Conservation (phyloP, 192 early-diverging fungal species). For the Backusella tuberculispora region DNA sequence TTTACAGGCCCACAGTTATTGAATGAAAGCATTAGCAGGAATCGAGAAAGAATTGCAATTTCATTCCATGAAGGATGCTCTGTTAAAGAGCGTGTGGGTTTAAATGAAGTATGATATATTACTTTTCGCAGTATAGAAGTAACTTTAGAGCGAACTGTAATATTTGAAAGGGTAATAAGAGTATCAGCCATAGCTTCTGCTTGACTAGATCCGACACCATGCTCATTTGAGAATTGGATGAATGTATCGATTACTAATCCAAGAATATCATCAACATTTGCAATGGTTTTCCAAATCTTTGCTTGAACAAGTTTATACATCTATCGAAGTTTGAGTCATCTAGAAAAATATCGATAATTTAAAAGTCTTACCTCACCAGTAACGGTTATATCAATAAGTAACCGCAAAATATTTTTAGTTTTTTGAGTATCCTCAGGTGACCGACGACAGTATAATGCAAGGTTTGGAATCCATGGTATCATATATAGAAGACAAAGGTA, state of each 20-base stretch:
- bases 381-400: slow-evolving; percentile 78
- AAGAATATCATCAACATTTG: slow-evolving; percentile 74
- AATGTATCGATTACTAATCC: slow-evolving; percentile 79
- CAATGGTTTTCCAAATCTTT: slow-evolving; percentile 81
- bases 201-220: slow-evolving; percentile 71
- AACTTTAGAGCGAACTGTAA: slow-evolving; percentile 77
- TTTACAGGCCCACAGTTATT: slow-evolving; percentile 64
- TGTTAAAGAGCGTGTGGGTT: slow-evolving; percentile 67
- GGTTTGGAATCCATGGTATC: slow-evolving; percentile 82
- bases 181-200: slow-evolving; percentile 85
- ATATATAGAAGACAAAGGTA: slow-evolving; percentile 84
- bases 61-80: slow-evolving; percentile 87
- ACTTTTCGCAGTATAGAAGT: slow-evolving; percentile 74
- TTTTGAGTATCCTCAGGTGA: slow-evolving; percentile 54
- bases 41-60: slow-evolving; percentile 87
- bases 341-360: background rate
- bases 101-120: slow-evolving; percentile 73
- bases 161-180: slow-evolving; percentile 73
- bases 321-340: slow-evolving; percentile 38
- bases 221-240: slow-evolving; percentile 72
- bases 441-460: slow-evolving; percentile 59
- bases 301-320: slow-evolving; percentile 82
- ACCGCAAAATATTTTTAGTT: slow-evolving; percentile 71
- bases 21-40: slow-evolving; percentile 89
- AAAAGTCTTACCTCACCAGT: slow-evolving; percentile 61